Evolutionary conservation across 2,329 filamentous ascomycete species (phyloP).

Genomic region (Xylaria multiplex): DNA sequence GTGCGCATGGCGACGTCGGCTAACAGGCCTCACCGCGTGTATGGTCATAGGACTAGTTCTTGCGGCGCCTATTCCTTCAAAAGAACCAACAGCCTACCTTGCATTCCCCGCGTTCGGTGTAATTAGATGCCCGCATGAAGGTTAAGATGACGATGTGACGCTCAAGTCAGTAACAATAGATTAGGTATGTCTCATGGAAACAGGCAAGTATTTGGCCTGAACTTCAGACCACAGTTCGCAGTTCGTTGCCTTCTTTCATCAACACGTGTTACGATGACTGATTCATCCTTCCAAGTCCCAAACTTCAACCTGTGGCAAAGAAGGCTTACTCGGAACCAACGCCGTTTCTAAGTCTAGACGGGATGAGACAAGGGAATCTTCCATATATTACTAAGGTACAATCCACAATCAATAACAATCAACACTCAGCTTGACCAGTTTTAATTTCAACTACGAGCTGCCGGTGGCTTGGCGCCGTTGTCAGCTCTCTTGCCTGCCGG

Average conservation of each 20-base stretch:
- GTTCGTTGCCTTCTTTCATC: not conserved
- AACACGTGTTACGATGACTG: not conserved
- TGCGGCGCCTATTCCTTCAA: slow-evolving; percentile 44
- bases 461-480: slow-evolving; percentile 24
- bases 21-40: slow-evolving; percentile 43
- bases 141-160: slow-evolving; percentile 5
- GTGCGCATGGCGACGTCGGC: slow-evolving; percentile 42
- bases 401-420: not conserved
- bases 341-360: slow-evolving; percentile 1
- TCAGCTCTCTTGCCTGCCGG: slow-evolving; percentile 25
- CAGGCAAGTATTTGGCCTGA: not conserved
- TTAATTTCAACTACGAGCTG: not conserved
- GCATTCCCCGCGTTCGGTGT: slow-evolving; percentile 25
- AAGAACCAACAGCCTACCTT: slow-evolving; percentile 8
- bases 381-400: not conserved
- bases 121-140: slow-evolving; percentile 7
- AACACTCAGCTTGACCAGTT: slow-evolving; percentile 9
- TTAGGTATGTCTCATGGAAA: not conserved
- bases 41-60: slow-evolving; percentile 38
- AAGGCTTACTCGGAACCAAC: slow-evolving; percentile 16
- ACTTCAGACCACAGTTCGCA: too few species aligned
- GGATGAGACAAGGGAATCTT: slow-evolving; percentile 20
- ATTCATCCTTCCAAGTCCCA: slow-evolving; percentile 2
- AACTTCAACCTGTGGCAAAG: not conserved
- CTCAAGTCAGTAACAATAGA: not conserved